These are phyloP conservation scores for Ascosphaera apis DNA, from an alignment of 2,329 filamentous ascomycete species.

Conservation along the genomic window DNA sequence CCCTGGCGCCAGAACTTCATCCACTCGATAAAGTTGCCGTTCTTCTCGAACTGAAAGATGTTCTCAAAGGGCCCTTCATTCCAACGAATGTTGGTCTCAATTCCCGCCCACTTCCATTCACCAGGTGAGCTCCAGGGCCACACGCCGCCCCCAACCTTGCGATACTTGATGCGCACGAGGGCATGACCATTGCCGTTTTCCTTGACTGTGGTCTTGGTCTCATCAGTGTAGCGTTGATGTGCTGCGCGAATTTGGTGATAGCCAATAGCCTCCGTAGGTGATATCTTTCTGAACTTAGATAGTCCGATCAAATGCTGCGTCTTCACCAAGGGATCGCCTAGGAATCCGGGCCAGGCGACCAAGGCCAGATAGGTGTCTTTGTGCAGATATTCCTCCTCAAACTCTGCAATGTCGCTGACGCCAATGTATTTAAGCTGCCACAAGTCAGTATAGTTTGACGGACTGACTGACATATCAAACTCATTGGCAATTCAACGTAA, in stretches of 20 bases:
- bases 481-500: constrained; percentile 6
- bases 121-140: constrained; percentile 11
- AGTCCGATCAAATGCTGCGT: constrained; percentile 43
- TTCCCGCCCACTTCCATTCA: constrained; percentile 38
- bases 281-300: constrained; percentile 33
- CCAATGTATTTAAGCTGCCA: constrained; percentile 45
- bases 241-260: constrained; percentile 38
- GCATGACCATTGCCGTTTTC: constrained; percentile 39
- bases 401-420: constrained; percentile 36
- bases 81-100: constrained; percentile 33
- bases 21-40: constrained; percentile 1
- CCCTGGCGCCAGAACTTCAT: neutral
- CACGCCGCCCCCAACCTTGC: constrained; percentile 21
- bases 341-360: constrained; percentile 31
- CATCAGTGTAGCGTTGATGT: constrained; percentile 36
- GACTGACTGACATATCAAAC: neutral
- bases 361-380: constrained; percentile 35
- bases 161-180: constrained; percentile 34
- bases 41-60: constrained; percentile 1
- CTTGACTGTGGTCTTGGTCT: constrained; percentile 23
- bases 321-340: constrained; percentile 37
- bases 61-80: constrained; percentile 15
- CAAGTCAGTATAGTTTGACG: constrained; percentile 4
- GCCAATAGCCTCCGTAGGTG: constrained; percentile 35
- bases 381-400: constrained; percentile 27